phyloP scores from a whole-genome alignment of 1,284 basidiomycete genomes.

The Fomes fomentarius region DNA sequence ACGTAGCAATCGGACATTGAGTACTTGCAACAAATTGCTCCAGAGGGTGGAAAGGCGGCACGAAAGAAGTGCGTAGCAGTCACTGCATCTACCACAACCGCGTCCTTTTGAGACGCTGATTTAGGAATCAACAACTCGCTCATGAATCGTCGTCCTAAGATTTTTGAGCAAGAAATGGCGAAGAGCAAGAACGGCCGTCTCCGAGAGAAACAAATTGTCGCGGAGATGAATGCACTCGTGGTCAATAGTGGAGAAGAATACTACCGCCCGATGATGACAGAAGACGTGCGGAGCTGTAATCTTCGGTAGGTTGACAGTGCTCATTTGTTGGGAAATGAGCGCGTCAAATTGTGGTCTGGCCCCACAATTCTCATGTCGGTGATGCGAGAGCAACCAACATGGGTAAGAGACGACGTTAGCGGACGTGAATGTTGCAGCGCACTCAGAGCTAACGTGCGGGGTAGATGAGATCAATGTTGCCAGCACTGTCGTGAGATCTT shows the following conservation, averaged over 20 bases:
- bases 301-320: slow-evolving; percentile 17
- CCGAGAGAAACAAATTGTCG: slow-evolving; percentile 31
- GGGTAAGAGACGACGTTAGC: slow-evolving; percentile 28
- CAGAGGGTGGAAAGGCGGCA: slow-evolving; percentile 29
- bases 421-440: background rate
- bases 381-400: slow-evolving; percentile 34
- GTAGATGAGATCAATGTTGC: slow-evolving; percentile 33
- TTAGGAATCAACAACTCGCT: too few species aligned
- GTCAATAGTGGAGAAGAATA: slow-evolving; percentile 35
- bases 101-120: slow-evolving; percentile 30
- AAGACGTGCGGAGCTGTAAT: slow-evolving; percentile 32
- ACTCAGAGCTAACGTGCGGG: background rate
- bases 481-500: slow-evolving; percentile 35
- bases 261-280: slow-evolving; percentile 32
- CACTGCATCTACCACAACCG: too few species aligned
- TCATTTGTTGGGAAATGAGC: too few species aligned
- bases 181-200: slow-evolving; percentile 17
- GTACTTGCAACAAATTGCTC: slow-evolving; percentile 32
- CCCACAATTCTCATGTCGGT: slow-evolving; percentile 35
- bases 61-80: slow-evolving; percentile 26
- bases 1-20: slow-evolving; percentile 30
- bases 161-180: slow-evolving; percentile 25
- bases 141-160: slow-evolving; percentile 14
- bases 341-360: slow-evolving; percentile 35
- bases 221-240: slow-evolving; percentile 35